Base-by-base conservation (phyloP, 495 filamentous ascomycete genomes). In the Achaetomiella virescens region DNA sequence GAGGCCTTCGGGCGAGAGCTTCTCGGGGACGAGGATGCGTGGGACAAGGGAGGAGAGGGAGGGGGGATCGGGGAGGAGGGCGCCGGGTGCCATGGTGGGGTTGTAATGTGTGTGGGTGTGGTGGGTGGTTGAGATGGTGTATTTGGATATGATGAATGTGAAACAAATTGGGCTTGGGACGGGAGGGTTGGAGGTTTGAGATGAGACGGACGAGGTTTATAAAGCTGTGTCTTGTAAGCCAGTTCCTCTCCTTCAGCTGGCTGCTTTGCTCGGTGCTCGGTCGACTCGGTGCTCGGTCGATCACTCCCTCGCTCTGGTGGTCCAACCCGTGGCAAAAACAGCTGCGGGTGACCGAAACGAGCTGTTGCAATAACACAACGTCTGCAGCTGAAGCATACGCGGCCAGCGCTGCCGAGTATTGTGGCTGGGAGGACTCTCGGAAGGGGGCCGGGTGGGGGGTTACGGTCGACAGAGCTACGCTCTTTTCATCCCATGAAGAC, bases 1-100 rank as follows among this genome's bases (percentile, higher is more conserved):
- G 12, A 89, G 77, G 27, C 85, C 85, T 70, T 89, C 86, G 14
- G 79, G 74, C n/a, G 85, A 88, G 47, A 89, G 77, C 65, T 86
- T 88, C 65, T 89, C 85, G 1, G 85, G 79, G 17, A 87, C 81
- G 36, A 89, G 81, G 58, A 88, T 81, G 58, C 81, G 81, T 33
- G 47, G 24, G 60, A 15, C 48, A 44, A 11, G 2, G 60, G 17
- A 18, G 17, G 60, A 17, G 36, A 41, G 5, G 37, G 66, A 47
- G 29, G 59, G 48, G 22, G 55, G 35, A 10, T 57, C 51, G 24
- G 46, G 35, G 15, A 57, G 52, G 24, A 64, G 46, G 7, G 68
- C 70, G 47, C 71, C 70, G 18, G 72, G 72, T 0, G 71, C 59
- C 72, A 75, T 76, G 27, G 27, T 31, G 27, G n/a, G n/a, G 24